Evolutionary conservation across 2,329 filamentous ascomycete species (phyloP).

Genomic region (Colletotrichum sp.): DNA sequence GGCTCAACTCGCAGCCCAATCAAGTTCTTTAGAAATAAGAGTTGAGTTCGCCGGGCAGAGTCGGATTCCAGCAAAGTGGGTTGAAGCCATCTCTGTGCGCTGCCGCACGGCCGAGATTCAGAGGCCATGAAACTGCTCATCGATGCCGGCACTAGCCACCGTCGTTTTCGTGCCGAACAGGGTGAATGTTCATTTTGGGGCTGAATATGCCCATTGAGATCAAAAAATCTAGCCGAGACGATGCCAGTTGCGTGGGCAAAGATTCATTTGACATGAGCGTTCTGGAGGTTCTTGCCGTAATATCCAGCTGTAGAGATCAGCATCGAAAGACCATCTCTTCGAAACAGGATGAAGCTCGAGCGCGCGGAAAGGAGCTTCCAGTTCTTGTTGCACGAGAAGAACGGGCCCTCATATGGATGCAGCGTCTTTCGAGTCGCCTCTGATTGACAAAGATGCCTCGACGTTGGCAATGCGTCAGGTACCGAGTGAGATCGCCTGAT

Average conservation of each 20-base stretch:
- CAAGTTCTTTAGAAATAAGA: background rate
- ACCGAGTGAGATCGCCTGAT: background rate
- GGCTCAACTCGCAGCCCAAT: background rate
- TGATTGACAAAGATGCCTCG: background rate
- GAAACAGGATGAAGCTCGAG: background rate
- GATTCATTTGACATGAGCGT: background rate
- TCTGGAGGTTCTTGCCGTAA: background rate
- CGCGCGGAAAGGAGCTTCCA: background rate
- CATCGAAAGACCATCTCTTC: background rate
- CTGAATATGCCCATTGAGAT: background rate
- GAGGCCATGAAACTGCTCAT: background rate
- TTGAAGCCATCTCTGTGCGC: slow-evolving; percentile 11
- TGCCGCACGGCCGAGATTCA: slow-evolving; percentile 1
- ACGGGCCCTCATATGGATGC: background rate
- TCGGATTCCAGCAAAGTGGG: background rate
- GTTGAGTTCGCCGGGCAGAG: background rate
- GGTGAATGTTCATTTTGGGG: background rate
- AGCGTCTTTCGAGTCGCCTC: background rate
- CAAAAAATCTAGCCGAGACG: background rate
- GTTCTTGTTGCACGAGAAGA: background rate
- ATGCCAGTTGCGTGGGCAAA: background rate
- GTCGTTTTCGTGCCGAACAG: background rate
- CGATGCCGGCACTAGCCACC: background rate
- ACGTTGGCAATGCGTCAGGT: background rate
- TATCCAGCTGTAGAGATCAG: background rate